Evolutionary conservation across 139 green algal species (phyloP), one percentile per base, ranked within the genome.

Genomic region (Picochlorum sp.): DNA sequence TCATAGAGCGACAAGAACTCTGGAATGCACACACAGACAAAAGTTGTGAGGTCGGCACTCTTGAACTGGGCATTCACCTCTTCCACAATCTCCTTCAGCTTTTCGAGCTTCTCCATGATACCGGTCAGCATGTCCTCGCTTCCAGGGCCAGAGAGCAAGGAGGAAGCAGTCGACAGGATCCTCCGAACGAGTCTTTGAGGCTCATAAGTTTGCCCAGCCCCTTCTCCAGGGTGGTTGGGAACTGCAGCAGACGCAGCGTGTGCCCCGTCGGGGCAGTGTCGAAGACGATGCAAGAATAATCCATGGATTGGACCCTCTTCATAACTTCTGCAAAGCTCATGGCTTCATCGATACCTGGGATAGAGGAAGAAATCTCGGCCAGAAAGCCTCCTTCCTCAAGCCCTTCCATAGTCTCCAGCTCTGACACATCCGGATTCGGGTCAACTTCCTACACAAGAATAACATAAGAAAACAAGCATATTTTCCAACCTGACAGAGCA

Each of bases 241-340:
- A 95, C 76, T 97, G 90, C 54, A 98, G 80, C 68, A 98, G 77
- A 4, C 92, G 83, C 60, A 98, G 83, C 9, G 92, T 98, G 78
- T 98, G 92, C 54, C 80, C 80, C 2, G 89, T 96, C 50, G 90
- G 91, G 1, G 92, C 91, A 18, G 92, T 98, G 82, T 98, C 92
- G 78, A 98, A 98, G 54, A 98, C 92, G 23, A 98, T 94, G 51
- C 67, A 79, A 58, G 59, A 71, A 74, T 98, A 97, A 77, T 98
- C 92, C 79, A 98, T 86, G 9, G 71, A 88, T 62, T 98, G 86
- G 4, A 98, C 92, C 81, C 90, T 83, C 74, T 96, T 96, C 81
- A 98, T 91, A 54, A 98, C 94, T 71, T 98, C 92, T 4, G 90
- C 92, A 72, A 98, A 98, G 74, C 80, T 91, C 92, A 98, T 97